Evolutionary conservation across 202 grass and related monocot genomes (phyloP).

Genomic region (Schoenoplectus triqueter): DNA sequence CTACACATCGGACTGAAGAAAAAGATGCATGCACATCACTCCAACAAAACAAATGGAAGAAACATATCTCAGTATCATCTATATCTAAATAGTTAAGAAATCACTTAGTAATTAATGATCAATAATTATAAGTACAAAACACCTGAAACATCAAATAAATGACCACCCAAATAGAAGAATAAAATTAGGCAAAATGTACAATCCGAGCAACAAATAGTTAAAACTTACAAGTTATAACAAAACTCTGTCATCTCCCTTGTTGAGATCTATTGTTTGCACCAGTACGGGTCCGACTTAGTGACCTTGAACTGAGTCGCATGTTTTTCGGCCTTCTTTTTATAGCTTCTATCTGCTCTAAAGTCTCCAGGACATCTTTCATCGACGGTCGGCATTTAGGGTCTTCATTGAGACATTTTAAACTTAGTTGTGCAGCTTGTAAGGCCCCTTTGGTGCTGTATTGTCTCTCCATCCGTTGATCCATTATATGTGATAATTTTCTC

Average conservation of each 20-base stretch:
- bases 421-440: conserved; percentile 61
- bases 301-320: conserved; percentile 36
- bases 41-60: background rate
- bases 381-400: conserved; percentile 75
- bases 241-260: conserved; percentile 13
- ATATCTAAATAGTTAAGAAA: conserved; percentile 15
- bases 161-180: background rate
- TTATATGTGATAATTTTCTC: conserved; percentile 64
- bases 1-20: background rate
- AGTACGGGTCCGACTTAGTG: background rate
- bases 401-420: conserved; percentile 59
- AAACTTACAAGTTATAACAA: background rate
- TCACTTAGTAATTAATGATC: conserved; percentile 24
- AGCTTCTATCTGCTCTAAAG: conserved; percentile 62
- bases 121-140: background rate
- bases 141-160: conserved; percentile 14
- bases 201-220: background rate
- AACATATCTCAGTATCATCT: background rate
- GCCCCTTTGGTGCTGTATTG: conserved; percentile 71
- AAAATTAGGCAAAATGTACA: conserved; percentile 23
- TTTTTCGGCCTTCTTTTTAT: conserved; percentile 61
- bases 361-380: conserved; percentile 82
- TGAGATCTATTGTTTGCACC: background rate
- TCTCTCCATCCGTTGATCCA: conserved; percentile 68
- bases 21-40: too few relatives aligned